These are phyloP conservation scores for Harringtonia aguacate DNA, from an alignment of 2,329 filamentous ascomycete species.

Conservation along the genomic window DNA sequence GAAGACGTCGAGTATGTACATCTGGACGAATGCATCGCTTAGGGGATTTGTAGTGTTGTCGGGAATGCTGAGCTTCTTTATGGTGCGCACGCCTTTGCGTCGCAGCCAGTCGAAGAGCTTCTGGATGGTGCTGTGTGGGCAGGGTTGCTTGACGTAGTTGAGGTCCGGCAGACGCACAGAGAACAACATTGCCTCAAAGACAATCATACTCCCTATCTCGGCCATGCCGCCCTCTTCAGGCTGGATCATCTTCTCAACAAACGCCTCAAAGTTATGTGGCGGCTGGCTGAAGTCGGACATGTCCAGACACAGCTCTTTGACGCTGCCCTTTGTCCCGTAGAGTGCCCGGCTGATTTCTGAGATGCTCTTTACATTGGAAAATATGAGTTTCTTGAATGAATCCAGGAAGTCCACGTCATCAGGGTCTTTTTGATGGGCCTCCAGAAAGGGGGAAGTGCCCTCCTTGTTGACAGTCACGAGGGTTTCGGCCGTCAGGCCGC, in stretches of 20 bases:
- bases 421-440: too few relatives aligned
- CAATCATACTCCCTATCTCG: background rate
- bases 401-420: background rate
- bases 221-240: background rate
- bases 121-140: background rate
- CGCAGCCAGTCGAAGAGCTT: slow-evolving; percentile 5
- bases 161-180: slow-evolving; percentile 8
- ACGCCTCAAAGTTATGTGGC: background rate
- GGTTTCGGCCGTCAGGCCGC: background rate
- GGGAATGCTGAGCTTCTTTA: slow-evolving; percentile 3
- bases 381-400: background rate
- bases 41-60: slow-evolving; percentile 4
- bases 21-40: slow-evolving; percentile 2
- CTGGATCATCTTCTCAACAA: background rate
- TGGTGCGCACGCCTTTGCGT: background rate
- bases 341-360: background rate
- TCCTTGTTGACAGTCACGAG: background rate
- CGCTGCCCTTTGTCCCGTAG: background rate
- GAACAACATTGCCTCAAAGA: background rate
- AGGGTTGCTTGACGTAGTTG: slow-evolving; percentile 3
- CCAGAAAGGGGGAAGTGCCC: background rate
- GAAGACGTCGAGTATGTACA: slow-evolving; percentile 3
- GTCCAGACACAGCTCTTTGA: slow-evolving; percentile 1
- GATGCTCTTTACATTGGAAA: background rate
- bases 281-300: slow-evolving; percentile 1